Evolutionary conservation across 495 filamentous ascomycete species (phyloP), one percentile per base, ranked within the genome.

Genomic region (Penicillium paradoxum): DNA sequence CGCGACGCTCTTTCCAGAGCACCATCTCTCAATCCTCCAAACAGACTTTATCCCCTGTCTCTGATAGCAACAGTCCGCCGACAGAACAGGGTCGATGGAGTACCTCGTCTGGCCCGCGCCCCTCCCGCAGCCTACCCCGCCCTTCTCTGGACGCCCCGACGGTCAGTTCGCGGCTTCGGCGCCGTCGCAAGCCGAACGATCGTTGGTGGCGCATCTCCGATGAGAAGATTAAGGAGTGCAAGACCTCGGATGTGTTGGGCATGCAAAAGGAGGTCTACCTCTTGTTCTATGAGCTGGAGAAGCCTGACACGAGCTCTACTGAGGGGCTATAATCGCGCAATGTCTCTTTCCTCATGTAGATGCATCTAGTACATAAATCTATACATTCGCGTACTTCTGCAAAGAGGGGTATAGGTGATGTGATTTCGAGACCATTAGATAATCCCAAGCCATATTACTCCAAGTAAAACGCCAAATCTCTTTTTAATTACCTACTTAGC

Each of bases 121-220:
- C 62, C 0, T 68, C 68, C 6, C 61, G 63, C 5, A 56, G 57
- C 6, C 58, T 64, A 33, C 66, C 65, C 21, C 58, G 63, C 36
- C 50, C 60, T 4, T 67, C 69, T 0, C 47, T 29, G 4, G 66
- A 68, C 10, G 30, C 38, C 22, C 44, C 59, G 2, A 45, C 54
- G 10, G 56, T 69, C 13, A 53, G 54, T 25, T 60, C 67, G 14
- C 70, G 73, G 19, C 51, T 77, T 17, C 84, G 79, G 56, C 72
- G 76, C 30, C 79, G 75, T 53, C 84, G 84, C 59, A 81, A 80
- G 56, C 59, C 74, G n/a, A 81, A 73, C 49, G 80, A 88, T 59
- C 80, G 88, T 17, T 99, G 93, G 93, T 99, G 93, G 93, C 82
- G 93, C 13, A 97, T 99, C 42, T 97, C 91, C 34, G 93, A 99